Percentiles rank a stretch among this genome's conserved stretches.
Conservation (phyloP, 2,329 filamentous ascomycete genomes). For the Nigrograna mackinnonii region DNA sequence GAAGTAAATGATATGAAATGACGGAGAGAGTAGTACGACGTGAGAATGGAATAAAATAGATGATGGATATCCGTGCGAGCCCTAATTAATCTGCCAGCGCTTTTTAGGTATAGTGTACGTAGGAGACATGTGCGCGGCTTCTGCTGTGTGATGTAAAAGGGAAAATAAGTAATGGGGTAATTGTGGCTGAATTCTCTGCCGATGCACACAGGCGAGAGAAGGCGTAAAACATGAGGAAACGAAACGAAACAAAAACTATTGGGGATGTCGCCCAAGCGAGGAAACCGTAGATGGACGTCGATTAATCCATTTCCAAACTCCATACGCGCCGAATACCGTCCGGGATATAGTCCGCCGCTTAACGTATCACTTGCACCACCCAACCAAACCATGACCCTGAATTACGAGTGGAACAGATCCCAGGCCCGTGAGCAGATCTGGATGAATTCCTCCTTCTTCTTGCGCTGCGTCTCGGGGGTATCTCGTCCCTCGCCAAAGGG, state of each 20-base stretch:
- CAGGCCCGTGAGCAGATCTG: slow-evolving; percentile 85
- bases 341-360: slow-evolving; percentile 10
- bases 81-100: slow-evolving; percentile 30
- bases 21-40: too few relatives aligned
- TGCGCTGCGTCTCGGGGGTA: slow-evolving; percentile 78
- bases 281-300: slow-evolving; percentile 16
- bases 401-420: slow-evolving; percentile 92
- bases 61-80: slow-evolving; percentile 21
- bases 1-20: too few relatives aligned
- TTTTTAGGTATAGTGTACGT: slow-evolving; percentile 20
- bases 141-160: too few relatives aligned
- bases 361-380: slow-evolving; percentile 9
- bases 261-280: too few relatives aligned
- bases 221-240: slow-evolving; percentile 11
- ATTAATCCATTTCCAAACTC: slow-evolving; percentile 19
- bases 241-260: slow-evolving; percentile 17
- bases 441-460: slow-evolving; percentile 93
- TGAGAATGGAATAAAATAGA: too few relatives aligned
- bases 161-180: slow-evolving; percentile 5
- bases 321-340: slow-evolving; percentile 20
- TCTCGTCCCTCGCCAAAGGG: slow-evolving; percentile 83
- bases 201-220: too few relatives aligned
- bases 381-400: slow-evolving; percentile 14
- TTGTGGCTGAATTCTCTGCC: slow-evolving; percentile 4
- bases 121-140: slow-evolving; percentile 17